Base-by-base conservation (phyloP, 1,139 yeast species). In the Blastobotrys persicus region DNA sequence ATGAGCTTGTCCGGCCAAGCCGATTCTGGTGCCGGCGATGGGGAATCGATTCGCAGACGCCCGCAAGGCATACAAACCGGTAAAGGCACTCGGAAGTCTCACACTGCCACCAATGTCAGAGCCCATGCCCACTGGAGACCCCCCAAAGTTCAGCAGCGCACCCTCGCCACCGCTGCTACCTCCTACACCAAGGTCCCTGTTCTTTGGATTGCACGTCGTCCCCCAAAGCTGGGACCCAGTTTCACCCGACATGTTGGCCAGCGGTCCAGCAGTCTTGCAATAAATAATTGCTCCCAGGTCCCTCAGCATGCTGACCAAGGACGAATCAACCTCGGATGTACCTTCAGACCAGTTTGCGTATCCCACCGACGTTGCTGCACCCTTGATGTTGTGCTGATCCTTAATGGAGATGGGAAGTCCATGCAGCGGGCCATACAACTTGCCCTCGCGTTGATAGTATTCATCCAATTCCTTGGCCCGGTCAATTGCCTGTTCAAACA, bases 331-430 rank as follows among this genome's bases (percentile, higher is more conserved):
- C 5, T 32, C 12, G 9, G 26, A 9, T 3, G 13, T 18, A 14
- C 43, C 38, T 2, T 9, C 28, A 13, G 39, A 14, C 47, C 62
- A 58, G 2, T 63, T 80, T 19, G 79, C 80, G 59, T 76, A 76
- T 3, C 63, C 66, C 23, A 56, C 46, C 9, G 60, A 23, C 5
- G 9, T 23, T 9, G 28, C 81, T 47, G 53, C 79, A 19, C 79
- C 83, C 48, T 70, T 73, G 61, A 72, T 80, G 52, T 77, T 73
- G 69, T 82, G 76, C 59, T 84, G 91, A 64, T 85, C 94, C 61
- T 85, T 85, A 52, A 86, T 69, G 1, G 92, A 84, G 34, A 85
- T 68, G n/a, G 94, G 94, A 37, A 85, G 70, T 14, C 94, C 94
- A 59, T 85, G 94, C 52, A 85, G 72, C 5, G 89, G 88, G 41